Evolutionary conservation across 176 grass and related monocot genomes (phyloP).

Genomic region (Rhynchospora pubera): DNA sequence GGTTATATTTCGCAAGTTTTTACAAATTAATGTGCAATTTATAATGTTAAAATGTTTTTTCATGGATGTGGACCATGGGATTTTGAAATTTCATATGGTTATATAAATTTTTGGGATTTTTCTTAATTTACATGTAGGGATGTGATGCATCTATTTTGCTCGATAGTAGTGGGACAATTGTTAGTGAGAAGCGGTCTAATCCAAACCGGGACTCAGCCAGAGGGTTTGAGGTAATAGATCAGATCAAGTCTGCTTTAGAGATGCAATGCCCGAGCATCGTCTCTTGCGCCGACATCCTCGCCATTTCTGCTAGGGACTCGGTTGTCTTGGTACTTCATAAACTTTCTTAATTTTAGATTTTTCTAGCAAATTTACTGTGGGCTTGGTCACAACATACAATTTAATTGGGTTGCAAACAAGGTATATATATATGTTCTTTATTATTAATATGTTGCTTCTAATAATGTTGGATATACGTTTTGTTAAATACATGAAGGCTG

Average conservation of each 20-base stretch:
- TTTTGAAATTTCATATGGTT: not conserved
- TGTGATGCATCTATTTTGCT: conserved; percentile 73
- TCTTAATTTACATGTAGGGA: conserved; percentile 30
- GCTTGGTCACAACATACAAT: not conserved
- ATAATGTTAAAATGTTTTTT: not conserved
- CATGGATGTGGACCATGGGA: not conserved
- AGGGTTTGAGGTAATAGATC: conserved; percentile 82
- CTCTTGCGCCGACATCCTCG: conserved; percentile 70
- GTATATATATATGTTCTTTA: not conserved
- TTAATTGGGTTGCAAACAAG: not conserved
- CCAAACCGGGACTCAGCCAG: conserved; percentile 59
- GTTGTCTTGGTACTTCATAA: conserved; percentile 54
- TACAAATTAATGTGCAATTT: not conserved
- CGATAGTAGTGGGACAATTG: conserved; percentile 47
- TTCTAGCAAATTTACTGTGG: not conserved
- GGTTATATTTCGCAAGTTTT: not conserved
- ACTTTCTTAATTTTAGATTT: not conserved
- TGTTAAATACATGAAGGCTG: conserved; percentile 30
- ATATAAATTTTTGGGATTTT: not conserved
- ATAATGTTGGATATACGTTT: not conserved
- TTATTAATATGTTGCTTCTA: not conserved
- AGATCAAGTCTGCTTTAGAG: conserved; percentile 86
- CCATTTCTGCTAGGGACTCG: conserved; percentile 62
- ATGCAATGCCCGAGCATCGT: conserved; percentile 62
- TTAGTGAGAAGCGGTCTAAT: conserved; percentile 70